Evolutionary conservation across 331 rosid species (phyloP).

Genomic region (Prunus yedoensis): DNA sequence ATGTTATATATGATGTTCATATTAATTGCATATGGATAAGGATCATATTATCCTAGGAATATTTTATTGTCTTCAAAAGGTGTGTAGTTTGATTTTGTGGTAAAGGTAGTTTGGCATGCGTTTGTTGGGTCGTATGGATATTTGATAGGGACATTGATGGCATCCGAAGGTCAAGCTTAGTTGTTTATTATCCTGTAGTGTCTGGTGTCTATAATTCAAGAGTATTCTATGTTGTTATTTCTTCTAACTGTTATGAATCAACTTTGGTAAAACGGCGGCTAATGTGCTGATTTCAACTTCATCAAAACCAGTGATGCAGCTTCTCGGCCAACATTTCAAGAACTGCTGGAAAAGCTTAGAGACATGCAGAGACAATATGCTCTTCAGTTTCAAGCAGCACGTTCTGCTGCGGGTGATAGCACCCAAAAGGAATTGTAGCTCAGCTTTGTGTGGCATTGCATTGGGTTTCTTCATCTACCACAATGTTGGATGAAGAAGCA

Average conservation of each 20-base stretch:
- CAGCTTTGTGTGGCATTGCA: slow-evolving; percentile 18
- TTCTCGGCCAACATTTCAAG: slow-evolving; percentile 79
- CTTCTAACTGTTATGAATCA: neutral
- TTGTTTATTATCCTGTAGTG: too few relatives aligned
- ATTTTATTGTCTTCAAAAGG: neutral
- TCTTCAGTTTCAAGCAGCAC: slow-evolving; percentile 78
- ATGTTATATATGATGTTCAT: too few relatives aligned
- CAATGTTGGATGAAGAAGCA: slow-evolving; percentile 20
- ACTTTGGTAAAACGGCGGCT: neutral
- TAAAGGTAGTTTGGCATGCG: neutral
- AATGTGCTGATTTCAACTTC: slow-evolving; percentile 19
- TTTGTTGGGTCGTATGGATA: neutral
- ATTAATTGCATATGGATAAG: too few relatives aligned
- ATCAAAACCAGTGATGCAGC: slow-evolving; percentile 69
- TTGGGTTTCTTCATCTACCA: slow-evolving; percentile 23
- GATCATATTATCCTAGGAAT: neutral
- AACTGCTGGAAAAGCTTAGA: slow-evolving; percentile 65
- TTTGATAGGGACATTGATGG: too few relatives aligned
- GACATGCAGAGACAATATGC: slow-evolving; percentile 67
- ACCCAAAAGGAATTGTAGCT: slow-evolving; percentile 61
- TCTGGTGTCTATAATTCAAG: too few relatives aligned
- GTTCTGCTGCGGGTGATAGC: slow-evolving; percentile 52
- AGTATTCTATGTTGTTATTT: neutral
- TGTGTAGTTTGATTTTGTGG: neutral
- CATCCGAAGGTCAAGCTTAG: too few relatives aligned